Evolutionary conservation across 176 grass and related monocot species (phyloP).

Genomic region (Oryza coarctata): DNA sequence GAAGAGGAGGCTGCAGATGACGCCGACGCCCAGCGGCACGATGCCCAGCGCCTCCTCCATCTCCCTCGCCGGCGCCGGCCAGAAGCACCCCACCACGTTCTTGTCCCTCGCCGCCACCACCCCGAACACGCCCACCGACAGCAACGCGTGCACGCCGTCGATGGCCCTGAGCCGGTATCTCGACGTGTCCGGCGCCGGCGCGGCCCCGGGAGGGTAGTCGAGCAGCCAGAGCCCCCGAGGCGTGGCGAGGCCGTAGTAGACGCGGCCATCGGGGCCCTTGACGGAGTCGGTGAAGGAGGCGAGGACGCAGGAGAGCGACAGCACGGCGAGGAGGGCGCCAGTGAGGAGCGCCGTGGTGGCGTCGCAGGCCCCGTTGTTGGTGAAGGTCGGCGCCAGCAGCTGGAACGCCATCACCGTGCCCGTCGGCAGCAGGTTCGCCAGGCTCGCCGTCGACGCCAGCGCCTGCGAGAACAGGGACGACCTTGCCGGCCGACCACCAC

Average conservation of each 20-base stretch:
- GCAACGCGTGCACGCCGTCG: conserved; percentile 72
- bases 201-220: conserved; percentile 36
- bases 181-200: conserved; percentile 13
- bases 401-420: conserved; percentile 88
- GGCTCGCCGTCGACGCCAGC: conserved; percentile 53
- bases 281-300: conserved; percentile 80
- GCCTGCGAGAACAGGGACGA: conserved; percentile 47
- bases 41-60: conserved; percentile 54
- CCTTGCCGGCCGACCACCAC: not conserved
- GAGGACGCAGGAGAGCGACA: conserved; percentile 54
- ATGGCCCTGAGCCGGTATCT: conserved; percentile 42
- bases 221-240: conserved; percentile 65
- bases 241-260: conserved; percentile 81
- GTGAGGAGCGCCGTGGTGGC: conserved; percentile 44
- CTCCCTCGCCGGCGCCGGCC: conserved; percentile 28
- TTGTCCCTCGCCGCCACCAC: conserved; percentile 65
- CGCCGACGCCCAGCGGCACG: conserved; percentile 66
- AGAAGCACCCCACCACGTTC: conserved; percentile 62
- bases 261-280: conserved; percentile 32
- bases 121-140: conserved; percentile 63
- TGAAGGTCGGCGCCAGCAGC: conserved; percentile 73
- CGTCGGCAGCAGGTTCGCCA: conserved; percentile 80
- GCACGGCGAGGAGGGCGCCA: conserved; percentile 37
- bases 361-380: conserved; percentile 82
- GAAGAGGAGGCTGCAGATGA: conserved; percentile 72